Conservation (phyloP, 1,284 basidiomycete genomes). For the Moesziomyces sp. region DNA sequence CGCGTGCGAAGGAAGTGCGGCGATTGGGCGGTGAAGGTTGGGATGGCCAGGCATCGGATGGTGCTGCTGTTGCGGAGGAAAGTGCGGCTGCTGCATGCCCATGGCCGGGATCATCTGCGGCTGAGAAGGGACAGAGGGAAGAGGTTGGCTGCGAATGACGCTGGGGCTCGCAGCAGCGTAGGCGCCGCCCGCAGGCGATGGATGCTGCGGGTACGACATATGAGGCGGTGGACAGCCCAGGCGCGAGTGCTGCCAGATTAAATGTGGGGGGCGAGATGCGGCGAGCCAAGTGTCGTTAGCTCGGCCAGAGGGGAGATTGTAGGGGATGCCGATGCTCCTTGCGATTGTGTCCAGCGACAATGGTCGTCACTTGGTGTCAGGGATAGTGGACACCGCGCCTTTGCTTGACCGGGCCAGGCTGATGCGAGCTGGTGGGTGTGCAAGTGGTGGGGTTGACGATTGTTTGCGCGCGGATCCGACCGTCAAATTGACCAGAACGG, state of each 20-base stretch:
- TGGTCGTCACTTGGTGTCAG: no score
- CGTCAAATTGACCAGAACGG: no score
- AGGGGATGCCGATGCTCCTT: not conserved
- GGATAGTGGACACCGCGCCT: not conserved
- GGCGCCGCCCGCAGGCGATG: conserved; percentile 26
- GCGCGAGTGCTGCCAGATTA: conserved; percentile 1
- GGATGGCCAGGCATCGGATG: conserved; percentile 1
- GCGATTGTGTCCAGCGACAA: not conserved
- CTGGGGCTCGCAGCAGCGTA: conserved; percentile 15
- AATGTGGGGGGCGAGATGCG: not conserved
- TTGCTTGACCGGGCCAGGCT: not conserved
- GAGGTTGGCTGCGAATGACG: conserved; percentile 35
- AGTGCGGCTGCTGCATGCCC: conserved; percentile 19
- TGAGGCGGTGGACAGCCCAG: conserved; percentile 14
- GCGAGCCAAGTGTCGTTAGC: not conserved
- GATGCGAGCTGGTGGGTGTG: not conserved
- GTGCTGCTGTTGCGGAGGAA: conserved; percentile 20
- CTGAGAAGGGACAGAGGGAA: conserved; percentile 23
- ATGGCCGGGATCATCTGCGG: conserved; percentile 10
- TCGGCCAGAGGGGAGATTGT: no score
- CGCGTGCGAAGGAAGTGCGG: conserved; percentile 20
- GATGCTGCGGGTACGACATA: conserved; percentile 31
- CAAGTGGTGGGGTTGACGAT: not conserved
- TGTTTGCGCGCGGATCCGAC: no score
- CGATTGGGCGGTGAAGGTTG: conserved; percentile 23